Evolutionary conservation across 257 asterid genomes (phyloP), one percentile per base, ranked within the genome.

Genomic region (Solanum chiquidenum): DNA sequence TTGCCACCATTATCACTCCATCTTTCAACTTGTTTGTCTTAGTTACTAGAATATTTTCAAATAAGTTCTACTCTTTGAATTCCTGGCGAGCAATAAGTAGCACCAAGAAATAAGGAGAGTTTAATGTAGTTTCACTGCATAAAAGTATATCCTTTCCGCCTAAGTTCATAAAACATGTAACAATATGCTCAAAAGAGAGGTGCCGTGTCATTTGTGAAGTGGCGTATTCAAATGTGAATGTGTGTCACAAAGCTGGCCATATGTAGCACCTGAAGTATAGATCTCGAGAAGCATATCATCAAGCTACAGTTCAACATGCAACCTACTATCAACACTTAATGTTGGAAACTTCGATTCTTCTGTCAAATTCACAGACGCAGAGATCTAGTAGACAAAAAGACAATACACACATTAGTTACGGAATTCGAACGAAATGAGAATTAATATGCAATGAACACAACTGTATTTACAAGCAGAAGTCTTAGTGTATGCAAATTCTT

Each of bases 351-450:
- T 80, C 1, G 88, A 72, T 27, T 79, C 84, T 64, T 90, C 91
- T 4, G 85, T 66, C 89, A 89, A 58, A 86, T 90, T 90, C 87
- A 90, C 55, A 49, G 92, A 86, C 10, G 91, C 92, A 58, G 85
- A 89, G 13, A 90, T 29, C 92, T 90, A 89, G 12, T 7, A 35
- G 58, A 62, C 52, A 20, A 55, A 37, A 66, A 38, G n/a, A 35
- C 27, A 86, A 66, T 25, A 31, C 29, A 40, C 11, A 80, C 21
- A 64, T 35, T 18, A 83, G 84, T 16, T 20, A 12, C n/a, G 4
- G 23, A 25, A 25, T 12, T 77, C 16, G 5, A 77, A 77, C 6
- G 31, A 73, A 0, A n/a, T 13, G 64, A 14, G 13, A 42, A 6
- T 42, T 13, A 25, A 77, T 13, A 77, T 25, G 84, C 84, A n/a